Base-by-base conservation (phyloP, 306 rosid species). In the Acacia melanoxylon region DNA sequence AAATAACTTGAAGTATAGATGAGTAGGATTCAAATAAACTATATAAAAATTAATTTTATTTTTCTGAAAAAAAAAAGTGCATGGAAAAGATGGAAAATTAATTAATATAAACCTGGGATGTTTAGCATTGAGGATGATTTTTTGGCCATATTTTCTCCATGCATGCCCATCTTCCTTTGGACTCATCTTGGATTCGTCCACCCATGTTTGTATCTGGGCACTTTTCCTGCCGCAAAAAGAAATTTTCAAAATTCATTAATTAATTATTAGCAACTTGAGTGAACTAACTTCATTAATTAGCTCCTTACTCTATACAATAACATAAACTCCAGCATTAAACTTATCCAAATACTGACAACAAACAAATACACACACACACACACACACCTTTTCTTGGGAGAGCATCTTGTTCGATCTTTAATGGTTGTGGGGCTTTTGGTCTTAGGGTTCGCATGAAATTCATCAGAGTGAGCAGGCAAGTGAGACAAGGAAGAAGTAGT, bases 131-230 rank as follows among this genome's bases (percentile, higher is more conserved):
- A 84, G 86, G 72, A 93, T 93, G 1, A 1, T 12, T 68, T 93
- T 93, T 73, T 93, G 97, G 31, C 98, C 98, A 24, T 93, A 93
- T 51, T 93, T 91, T 76, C 98, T 93, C 98, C 97, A 93, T 13
- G 87, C 88, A 77, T 89, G 86, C 2, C 97, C 93, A 78, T 93
- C 97, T 20, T 88, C 88, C 0, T 19, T 51, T 72, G 83, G 87
- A 54, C 73, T 22, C 10, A 42, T 12, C 8, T 79, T 78, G 24
- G 90, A 76, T 0, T 86, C 91, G 40, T 74, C 82, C 75, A 62
- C 90, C 90, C 83, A 65, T 35, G 89, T n/a, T 14, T 48, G 52
- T 48, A 14, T 5, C 25, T 84, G 80, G 29, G 78, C 54, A 49
- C 78, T 79, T 84, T 75, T 91, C 72, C 97, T 93, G 89, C 75